Evolutionary conservation across 805 yeast genomes (phyloP).

Genomic region (Lachancea thermotolerans): DNA sequence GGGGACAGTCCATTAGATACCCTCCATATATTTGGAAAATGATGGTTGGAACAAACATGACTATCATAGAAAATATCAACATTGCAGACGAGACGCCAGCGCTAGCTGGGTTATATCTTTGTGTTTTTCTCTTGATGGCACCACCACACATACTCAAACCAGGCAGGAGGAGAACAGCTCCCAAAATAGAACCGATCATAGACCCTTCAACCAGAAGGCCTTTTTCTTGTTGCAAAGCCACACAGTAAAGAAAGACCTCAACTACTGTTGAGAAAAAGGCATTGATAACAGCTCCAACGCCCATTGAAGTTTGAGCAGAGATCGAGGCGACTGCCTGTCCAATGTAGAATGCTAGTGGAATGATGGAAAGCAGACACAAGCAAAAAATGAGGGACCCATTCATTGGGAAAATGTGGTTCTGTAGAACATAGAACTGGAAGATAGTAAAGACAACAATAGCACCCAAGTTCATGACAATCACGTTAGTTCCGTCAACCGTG

Average conservation of each 20-base stretch:
- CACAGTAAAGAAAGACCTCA: conserved; percentile 86
- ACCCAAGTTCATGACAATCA: conserved; percentile 80
- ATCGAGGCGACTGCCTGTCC: conserved; percentile 99
- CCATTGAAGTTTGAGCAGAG: conserved; percentile 98
- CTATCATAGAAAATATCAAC: conserved; percentile 83
- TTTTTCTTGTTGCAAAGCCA: conserved; percentile 78
- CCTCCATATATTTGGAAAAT: conserved; percentile 87
- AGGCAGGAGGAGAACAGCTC: conserved; percentile 85
- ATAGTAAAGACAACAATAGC: conserved; percentile 77
- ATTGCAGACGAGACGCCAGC: conserved; percentile 97
- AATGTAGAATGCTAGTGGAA: conserved; percentile 92
- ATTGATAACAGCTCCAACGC: conserved; percentile 95
- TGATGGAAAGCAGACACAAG: conserved; percentile 72
- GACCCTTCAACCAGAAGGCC: conserved; percentile 93
- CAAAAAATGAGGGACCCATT: conserved; percentile 57
- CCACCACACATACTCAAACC: conserved; percentile 98
- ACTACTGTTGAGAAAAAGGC: conserved; percentile 96
- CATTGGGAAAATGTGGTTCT: conserved; percentile 37
- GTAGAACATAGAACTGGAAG: conserved; percentile 61
- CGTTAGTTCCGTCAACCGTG: conserved; percentile 93
- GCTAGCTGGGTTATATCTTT: conserved; percentile 88
- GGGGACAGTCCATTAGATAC: conserved; percentile 64
- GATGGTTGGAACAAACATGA: conserved; percentile 87
- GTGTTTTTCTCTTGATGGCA: conserved; percentile 86
- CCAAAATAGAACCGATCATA: conserved; percentile 86